phyloP scores from a whole-genome alignment of 2,329 filamentous ascomycete genomes.

The Ascosphaera pollenicola region DNA sequence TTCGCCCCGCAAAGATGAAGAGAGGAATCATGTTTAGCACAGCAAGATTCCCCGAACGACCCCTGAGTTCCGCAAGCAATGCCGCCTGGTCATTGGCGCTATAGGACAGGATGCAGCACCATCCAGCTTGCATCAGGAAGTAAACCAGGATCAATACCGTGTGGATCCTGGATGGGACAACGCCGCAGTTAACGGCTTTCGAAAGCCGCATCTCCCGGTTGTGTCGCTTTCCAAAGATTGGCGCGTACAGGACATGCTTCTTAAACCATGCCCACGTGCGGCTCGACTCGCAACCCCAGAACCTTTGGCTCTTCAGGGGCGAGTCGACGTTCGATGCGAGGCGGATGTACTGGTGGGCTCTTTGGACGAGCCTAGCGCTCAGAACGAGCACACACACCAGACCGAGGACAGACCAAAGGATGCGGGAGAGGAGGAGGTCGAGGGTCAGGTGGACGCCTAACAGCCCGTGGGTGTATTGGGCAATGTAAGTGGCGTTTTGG shows the following conservation, averaged over 20 bases:
- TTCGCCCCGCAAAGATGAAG: conserved; percentile 69
- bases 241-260: conserved; percentile 33
- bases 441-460: conserved; percentile 17
- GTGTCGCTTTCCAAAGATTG: conserved; percentile 51
- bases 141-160: conserved; percentile 46
- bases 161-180: conserved; percentile 60
- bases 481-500: conserved; percentile 18
- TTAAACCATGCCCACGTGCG: conserved; percentile 21
- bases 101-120: conserved; percentile 34
- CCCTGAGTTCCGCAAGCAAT: conserved; percentile 61
- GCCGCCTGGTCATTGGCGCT: conserved; percentile 23
- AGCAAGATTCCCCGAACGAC: conserved; percentile 63
- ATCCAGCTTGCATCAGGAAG: conserved; percentile 50
- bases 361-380: conserved; percentile 19
- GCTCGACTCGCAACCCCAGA: conserved; percentile 23
- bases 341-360: conserved; percentile 23
- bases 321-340: conserved; percentile 19
- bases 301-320: conserved; percentile 18
- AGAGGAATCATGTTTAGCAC: conserved; percentile 83
- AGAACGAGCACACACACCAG: conserved; percentile 17
- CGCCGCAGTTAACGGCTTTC: conserved; percentile 47
- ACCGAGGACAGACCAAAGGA: conserved; percentile 17
- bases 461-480: conserved; percentile 19
- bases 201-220: conserved; percentile 52
- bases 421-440: conserved; percentile 18